Evolutionary conservation across 148 eudicot species (phyloP), one percentile per base, ranked within the genome.

Genomic region (Chenopodium berlandieri): DNA sequence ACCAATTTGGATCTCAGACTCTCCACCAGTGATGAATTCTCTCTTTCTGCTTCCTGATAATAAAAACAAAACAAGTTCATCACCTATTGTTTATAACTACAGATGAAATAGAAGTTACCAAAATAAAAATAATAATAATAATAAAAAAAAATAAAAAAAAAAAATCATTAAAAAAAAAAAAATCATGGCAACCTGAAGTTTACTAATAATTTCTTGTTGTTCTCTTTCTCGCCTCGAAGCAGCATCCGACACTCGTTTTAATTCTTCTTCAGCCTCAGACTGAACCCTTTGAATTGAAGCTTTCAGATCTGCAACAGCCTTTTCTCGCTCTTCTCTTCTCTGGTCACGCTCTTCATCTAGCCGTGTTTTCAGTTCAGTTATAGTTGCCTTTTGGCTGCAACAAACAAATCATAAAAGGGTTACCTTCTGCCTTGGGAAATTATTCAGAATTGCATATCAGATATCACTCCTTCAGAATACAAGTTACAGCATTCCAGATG

Each of bases 311-410:
- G 73, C 79, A 30, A 86, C 88, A 82, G 97, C 93, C 86, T 95
- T 92, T 82, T 93, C 97, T 44, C 97, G 88, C 78, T 95, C 98
- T 76, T 92, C 91, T 88, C 89, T 93, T 86, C 97, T 95, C 82
- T 91, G 93, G 66, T 93, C 92, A 83, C 97, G 92, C 89, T 95
- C 98, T 86, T 95, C 98, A 82, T 91, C 92, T 85, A 95, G 75
- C 75, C 88, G 91, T 23, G 83, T 84, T 80, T 91, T 92, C 11
- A 95, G 87, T 86, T 95, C 94, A 76, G 89, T 79, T 54, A 93
- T 89, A 27, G 98, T 91, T 75, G 92, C 80, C 86, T 89, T 93
- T 87, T 95, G 98, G 85, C 98, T 95, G 86, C 81, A 88, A 74
- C 63, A 84, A 78, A 62, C 69, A 83, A 80, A 74, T 44, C 73